phyloP scores from a whole-genome alignment of 768 basidiomycete species.

The Hygrophoropsis aurantiaca region DNA sequence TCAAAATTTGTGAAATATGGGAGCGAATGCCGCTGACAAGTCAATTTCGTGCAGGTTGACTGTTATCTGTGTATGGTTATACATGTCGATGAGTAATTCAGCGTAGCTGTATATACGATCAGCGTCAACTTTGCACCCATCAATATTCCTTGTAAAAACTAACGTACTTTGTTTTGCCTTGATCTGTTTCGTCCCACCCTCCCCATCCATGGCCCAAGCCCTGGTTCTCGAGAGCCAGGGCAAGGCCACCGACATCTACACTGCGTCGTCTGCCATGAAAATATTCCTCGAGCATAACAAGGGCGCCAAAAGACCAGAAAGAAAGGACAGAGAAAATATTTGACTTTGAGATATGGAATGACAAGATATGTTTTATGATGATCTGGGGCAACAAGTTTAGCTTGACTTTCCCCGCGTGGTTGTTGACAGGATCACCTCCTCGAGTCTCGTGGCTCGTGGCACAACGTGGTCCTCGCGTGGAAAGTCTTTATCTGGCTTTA shows the following conservation, averaged over 20 bases:
- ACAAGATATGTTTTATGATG: not conserved
- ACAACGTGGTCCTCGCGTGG: conserved; percentile 37
- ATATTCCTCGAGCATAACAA: conserved; percentile 29
- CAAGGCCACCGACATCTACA: conserved; percentile 88
- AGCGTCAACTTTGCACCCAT: conserved; percentile 10
- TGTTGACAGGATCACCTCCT: not conserved
- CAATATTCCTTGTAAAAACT: conserved; percentile 5
- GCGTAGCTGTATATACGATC: conserved; percentile 57
- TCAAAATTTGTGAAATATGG: conserved; percentile 6
- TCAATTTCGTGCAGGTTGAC: conserved; percentile 52
- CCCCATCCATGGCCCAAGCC: conserved; percentile 74
- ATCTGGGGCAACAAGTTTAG: not conserved
- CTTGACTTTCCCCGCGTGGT: too few species aligned
- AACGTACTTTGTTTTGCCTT: conserved; percentile 51
- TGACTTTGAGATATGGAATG: not conserved
- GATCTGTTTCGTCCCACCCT: conserved; percentile 49
- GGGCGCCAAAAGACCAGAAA: not conserved
- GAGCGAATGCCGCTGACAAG: conserved; percentile 14
- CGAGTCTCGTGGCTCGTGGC: conserved; percentile 17
- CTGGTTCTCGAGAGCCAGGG: conserved; percentile 66
- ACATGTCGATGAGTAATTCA: conserved; percentile 84
- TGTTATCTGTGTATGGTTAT: conserved; percentile 70
- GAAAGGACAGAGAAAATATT: too few species aligned
- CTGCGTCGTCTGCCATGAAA: conserved; percentile 57
- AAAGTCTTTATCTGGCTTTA: conserved; percentile 19